These are phyloP conservation scores for Incumbomyces lentus DNA, from an alignment of 2,329 filamentous ascomycete species.

Conservation along the genomic window DNA sequence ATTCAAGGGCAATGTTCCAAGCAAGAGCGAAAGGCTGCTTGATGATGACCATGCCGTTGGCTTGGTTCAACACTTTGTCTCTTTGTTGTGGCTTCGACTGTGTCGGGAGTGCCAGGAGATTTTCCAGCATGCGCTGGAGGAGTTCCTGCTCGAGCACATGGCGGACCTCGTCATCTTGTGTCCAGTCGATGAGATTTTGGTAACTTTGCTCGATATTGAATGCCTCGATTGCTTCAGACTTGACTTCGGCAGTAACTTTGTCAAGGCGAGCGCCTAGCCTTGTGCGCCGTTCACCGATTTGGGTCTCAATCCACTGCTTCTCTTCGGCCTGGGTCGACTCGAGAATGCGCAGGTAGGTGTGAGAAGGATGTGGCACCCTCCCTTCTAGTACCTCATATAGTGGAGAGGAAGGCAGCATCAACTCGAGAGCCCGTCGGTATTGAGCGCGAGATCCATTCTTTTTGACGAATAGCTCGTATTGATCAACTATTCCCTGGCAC, in stretches of 20 bases:
- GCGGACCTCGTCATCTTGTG: slow-evolving; percentile 70
- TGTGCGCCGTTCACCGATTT: slow-evolving; percentile 81
- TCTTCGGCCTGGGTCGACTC: slow-evolving; percentile 79
- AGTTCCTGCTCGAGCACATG: slow-evolving; percentile 85
- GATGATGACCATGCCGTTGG: slow-evolving; percentile 90
- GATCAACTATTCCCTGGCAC: slow-evolving; percentile 60
- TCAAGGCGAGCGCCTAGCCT: slow-evolving; percentile 73
- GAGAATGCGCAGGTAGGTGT: slow-evolving; percentile 71
- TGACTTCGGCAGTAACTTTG: slow-evolving; percentile 78
- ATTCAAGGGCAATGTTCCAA: slow-evolving; percentile 85
- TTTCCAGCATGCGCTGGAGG: slow-evolving; percentile 68
- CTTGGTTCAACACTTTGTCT: slow-evolving; percentile 62
- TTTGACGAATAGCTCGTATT: slow-evolving; percentile 65
- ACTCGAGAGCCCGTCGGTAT: slow-evolving; percentile 63
- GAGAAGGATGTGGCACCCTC: slow-evolving; percentile 64
- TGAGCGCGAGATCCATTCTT: slow-evolving; percentile 61
- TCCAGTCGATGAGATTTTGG: slow-evolving; percentile 79
- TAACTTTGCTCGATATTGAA: slow-evolving; percentile 77
- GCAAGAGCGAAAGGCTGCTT: slow-evolving; percentile 81
- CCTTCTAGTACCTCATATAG: slow-evolving; percentile 78
- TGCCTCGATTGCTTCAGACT: slow-evolving; percentile 65
- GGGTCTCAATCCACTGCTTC: slow-evolving; percentile 75
- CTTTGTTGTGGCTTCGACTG: slow-evolving; percentile 62
- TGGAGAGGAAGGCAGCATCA: slow-evolving; percentile 69
- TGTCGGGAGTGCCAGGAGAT: slow-evolving; percentile 56